A percentile compares a stretch with the other conserved stretches of the same genome.
phyloP scores from a whole-genome alignment of 495 filamentous ascomycete species.

The Lasiosphaeria miniovina region DNA sequence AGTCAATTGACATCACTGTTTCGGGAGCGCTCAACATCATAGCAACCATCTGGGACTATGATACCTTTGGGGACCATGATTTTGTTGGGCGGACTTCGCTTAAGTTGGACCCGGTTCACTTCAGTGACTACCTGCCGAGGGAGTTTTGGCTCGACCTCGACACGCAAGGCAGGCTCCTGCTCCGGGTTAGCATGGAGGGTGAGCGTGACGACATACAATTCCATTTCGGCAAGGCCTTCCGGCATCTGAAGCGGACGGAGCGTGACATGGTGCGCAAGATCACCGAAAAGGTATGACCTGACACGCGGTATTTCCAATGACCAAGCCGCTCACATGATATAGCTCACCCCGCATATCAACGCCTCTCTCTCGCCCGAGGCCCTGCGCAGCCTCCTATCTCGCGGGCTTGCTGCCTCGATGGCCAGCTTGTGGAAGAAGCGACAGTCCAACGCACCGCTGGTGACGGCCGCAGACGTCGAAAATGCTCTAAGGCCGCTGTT shows the following conservation, averaged over 20 bases:
- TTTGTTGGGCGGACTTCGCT: conserved; percentile 92
- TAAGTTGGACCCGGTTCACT: conserved; percentile 92
- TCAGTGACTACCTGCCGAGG: conserved; percentile 88
- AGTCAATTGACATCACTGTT: conserved; percentile 92
- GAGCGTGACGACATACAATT: conserved; percentile 98
- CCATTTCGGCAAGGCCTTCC: conserved; percentile 96
- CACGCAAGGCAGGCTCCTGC: conserved; percentile 84
- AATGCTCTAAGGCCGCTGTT: conserved; percentile 86
- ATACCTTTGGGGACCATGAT: conserved; percentile 95
- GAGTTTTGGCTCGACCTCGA: conserved; percentile 98
- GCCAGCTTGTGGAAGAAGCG: conserved; percentile 72
- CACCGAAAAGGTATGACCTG: conserved; percentile 79
- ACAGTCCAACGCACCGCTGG: conserved; percentile 48
- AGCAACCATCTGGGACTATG: conserved; percentile 98
- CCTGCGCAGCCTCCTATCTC: conserved; percentile 67
- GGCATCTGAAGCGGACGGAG: conserved; percentile 90
- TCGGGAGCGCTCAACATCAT: conserved; percentile 89
- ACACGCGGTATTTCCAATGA: not conserved
- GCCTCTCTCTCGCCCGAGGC: conserved; percentile 80
- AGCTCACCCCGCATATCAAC: conserved; percentile 95
- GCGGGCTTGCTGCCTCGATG: conserved; percentile 73
- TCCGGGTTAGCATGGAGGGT: conserved; percentile 97
- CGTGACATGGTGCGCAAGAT: conserved; percentile 97
- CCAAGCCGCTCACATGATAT: conserved; percentile 19
- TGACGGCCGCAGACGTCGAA: conserved; percentile 71